phyloP scores from a whole-genome alignment of 352 stramenopile species.

The Hyaloperonospora arabidopsidis region DNA sequence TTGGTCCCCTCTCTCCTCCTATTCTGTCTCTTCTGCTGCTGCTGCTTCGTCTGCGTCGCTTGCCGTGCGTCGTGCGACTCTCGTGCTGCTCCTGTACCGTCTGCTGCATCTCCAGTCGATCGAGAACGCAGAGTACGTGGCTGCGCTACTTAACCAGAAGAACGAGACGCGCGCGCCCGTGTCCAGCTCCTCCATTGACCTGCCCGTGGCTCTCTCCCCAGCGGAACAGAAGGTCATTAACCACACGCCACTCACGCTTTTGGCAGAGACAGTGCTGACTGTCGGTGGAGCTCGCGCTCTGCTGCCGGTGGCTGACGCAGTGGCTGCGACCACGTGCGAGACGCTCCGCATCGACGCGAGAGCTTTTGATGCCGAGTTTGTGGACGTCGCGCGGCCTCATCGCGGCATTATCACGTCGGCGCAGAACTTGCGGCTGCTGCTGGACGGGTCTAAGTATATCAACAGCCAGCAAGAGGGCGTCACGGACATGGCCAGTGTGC shows the following conservation, averaged over 20 bases:
- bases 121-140: conserved; percentile 37
- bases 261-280: conserved; percentile 47
- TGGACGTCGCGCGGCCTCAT: conserved; percentile 74
- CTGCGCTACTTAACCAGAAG: conserved; percentile 53
- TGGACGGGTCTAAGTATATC: conserved; percentile 82
- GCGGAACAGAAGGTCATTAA: conserved; percentile 34
- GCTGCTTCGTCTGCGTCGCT: conserved; percentile 1
- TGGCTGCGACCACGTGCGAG: conserved; percentile 82
- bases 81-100: conserved; percentile 39
- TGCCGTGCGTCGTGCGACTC: conserved; percentile 25
- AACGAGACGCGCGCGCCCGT: conserved; percentile 22
- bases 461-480: conserved; percentile 43
- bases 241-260: conserved; percentile 32
- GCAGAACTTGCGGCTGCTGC: conserved; percentile 76
- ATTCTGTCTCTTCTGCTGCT: background rate
- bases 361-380: conserved; percentile 79
- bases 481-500: conserved; percentile 36
- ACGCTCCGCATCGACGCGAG: conserved; percentile 45
- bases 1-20: conserved; percentile 5
- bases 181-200: conserved; percentile 18
- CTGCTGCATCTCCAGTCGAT: conserved; percentile 35
- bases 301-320: conserved; percentile 58
- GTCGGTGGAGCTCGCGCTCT: conserved; percentile 59
- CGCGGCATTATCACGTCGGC: conserved; percentile 82
- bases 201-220: conserved; percentile 34